A percentile compares a stretch with the other conserved stretches of the same genome.
phyloP scores from a whole-genome alignment of 257 asterid species.

The Gardenia jasminoides region DNA sequence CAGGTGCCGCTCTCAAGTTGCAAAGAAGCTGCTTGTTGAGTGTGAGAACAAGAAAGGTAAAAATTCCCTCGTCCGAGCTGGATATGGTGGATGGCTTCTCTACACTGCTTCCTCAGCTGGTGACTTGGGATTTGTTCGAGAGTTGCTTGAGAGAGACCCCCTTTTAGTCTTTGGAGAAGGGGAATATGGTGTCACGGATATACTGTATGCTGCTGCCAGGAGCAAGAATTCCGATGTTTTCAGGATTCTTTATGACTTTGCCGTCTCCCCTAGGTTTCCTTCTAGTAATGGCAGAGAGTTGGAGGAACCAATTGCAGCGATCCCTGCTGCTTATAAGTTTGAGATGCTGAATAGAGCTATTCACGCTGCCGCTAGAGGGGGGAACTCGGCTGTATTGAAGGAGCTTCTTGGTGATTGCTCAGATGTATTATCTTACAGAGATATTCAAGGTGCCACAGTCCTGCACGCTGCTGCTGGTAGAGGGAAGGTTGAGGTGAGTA shows the following conservation, averaged over 20 bases:
- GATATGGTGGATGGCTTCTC: conserved; percentile 94
- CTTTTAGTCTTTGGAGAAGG: conserved; percentile 90
- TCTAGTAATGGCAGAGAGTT: conserved; percentile 26
- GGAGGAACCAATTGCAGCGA: conserved; percentile 49
- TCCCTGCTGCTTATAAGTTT: conserved; percentile 70
- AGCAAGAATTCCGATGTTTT: conserved; percentile 70
- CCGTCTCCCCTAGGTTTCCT: conserved; percentile 60
- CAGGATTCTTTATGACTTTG: conserved; percentile 57
- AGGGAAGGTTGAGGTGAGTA: conserved; percentile 76
- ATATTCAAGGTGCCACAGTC: conserved; percentile 66
- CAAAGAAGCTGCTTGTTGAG: conserved; percentile 54
- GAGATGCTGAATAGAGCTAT: conserved; percentile 84
- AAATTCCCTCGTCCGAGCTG: conserved; percentile 65
- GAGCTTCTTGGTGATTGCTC: conserved; percentile 65
- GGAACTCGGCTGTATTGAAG: conserved; percentile 61
- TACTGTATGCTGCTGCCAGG: conserved; percentile 82
- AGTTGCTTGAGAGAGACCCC: conserved; percentile 70
- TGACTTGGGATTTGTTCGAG: conserved; percentile 60
- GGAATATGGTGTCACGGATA: conserved; percentile 87
- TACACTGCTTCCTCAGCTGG: conserved; percentile 97
- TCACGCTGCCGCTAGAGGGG: conserved; percentile 99
- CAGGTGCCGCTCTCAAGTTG: conserved; percentile 67
- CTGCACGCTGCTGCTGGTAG: conserved; percentile 91
- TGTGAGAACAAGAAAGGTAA: conserved; percentile 58
- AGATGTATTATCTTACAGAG: conserved; percentile 63